These are phyloP conservation scores for Mycena sp. DNA, from an alignment of 1,284 basidiomycete species.

Conservation along the genomic window DNA sequence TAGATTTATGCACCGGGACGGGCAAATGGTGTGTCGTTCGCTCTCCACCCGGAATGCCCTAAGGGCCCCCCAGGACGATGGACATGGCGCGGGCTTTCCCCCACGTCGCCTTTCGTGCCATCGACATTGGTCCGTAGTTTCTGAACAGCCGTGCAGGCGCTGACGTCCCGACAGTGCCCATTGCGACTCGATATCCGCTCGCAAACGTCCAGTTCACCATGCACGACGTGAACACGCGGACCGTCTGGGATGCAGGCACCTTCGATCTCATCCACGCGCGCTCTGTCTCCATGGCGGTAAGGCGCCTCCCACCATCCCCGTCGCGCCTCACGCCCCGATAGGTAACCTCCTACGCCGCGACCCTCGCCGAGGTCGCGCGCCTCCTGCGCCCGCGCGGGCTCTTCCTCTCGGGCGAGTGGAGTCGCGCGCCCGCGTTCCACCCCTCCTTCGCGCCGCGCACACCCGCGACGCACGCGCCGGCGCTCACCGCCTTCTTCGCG, in stretches of 20 bases:
- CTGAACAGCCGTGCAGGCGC: slow-evolving; percentile 16
- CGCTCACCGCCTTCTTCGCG: slow-evolving; percentile 53
- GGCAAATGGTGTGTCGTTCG: slow-evolving; percentile 66
- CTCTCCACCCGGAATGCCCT: slow-evolving; percentile 18
- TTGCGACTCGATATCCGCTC: slow-evolving; percentile 67
- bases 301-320: slow-evolving; percentile 36
- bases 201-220: slow-evolving; percentile 72
- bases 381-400: slow-evolving; percentile 71
- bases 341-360: slow-evolving; percentile 57
- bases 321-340: slow-evolving; percentile 36
- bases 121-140: slow-evolving; percentile 71
- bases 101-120: slow-evolving; percentile 67
- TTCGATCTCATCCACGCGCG: slow-evolving; percentile 75
- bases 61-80: slow-evolving; percentile 61
- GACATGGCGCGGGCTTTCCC: slow-evolving; percentile 76
- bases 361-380: slow-evolving; percentile 65
- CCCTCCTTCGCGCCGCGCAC: slow-evolving; percentile 41
- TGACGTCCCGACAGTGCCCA: slow-evolving; percentile 60
- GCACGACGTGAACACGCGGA: slow-evolving; percentile 63
- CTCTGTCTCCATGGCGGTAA: slow-evolving; percentile 63
- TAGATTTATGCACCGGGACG: slow-evolving; percentile 78
- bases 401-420: slow-evolving; percentile 72
- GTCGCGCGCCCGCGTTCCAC: slow-evolving; percentile 52
- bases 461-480: slow-evolving; percentile 48
- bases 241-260: slow-evolving; percentile 52